Evolutionary conservation across 495 filamentous ascomycete species (phyloP).

Genomic region (Astrothelium subdiscretum): DNA sequence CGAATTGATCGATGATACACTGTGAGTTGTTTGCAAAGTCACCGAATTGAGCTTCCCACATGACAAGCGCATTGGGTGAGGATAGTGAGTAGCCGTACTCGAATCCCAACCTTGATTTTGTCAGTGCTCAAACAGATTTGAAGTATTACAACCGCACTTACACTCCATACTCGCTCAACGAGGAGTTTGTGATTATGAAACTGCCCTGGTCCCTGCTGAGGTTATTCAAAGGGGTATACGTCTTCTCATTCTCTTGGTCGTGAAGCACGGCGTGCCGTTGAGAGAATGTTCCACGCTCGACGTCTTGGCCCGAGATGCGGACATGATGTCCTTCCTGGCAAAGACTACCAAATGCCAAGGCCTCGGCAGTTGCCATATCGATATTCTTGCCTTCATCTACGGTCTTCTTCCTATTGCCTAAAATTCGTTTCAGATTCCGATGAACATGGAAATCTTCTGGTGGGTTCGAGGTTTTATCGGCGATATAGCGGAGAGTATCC

Average conservation of each 20-base stretch:
- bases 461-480: slow-evolving; percentile 55
- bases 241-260: slow-evolving; percentile 86
- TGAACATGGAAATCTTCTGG: slow-evolving; percentile 83
- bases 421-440: slow-evolving; percentile 93
- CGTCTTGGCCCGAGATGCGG: slow-evolving; percentile 93
- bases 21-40: slow-evolving; percentile 99
- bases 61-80: slow-evolving; percentile 89
- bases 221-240: slow-evolving; percentile 86
- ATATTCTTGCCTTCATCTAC: slow-evolving; percentile 88
- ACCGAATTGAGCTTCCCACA: slow-evolving; percentile 99
- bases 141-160: slow-evolving; percentile 30
- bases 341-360: slow-evolving; percentile 85
- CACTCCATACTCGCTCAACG: slow-evolving; percentile 86
- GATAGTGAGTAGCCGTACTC: slow-evolving; percentile 98
- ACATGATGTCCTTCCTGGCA: slow-evolving; percentile 91
- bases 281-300: slow-evolving; percentile 98
- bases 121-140: not conserved
- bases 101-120: slow-evolving; percentile 60
- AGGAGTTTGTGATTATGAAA: slow-evolving; percentile 96
- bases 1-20: slow-evolving; percentile 97
- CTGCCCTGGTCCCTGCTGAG: slow-evolving; percentile 79
- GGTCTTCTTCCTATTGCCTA: slow-evolving; percentile 78
- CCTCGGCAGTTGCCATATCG: slow-evolving; percentile 95
- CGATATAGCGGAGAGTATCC: slow-evolving; percentile 66
- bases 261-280: slow-evolving; percentile 95